These are phyloP conservation scores for Scleroderma citrinum DNA, from an alignment of 768 basidiomycete species.

Conservation along the genomic window DNA sequence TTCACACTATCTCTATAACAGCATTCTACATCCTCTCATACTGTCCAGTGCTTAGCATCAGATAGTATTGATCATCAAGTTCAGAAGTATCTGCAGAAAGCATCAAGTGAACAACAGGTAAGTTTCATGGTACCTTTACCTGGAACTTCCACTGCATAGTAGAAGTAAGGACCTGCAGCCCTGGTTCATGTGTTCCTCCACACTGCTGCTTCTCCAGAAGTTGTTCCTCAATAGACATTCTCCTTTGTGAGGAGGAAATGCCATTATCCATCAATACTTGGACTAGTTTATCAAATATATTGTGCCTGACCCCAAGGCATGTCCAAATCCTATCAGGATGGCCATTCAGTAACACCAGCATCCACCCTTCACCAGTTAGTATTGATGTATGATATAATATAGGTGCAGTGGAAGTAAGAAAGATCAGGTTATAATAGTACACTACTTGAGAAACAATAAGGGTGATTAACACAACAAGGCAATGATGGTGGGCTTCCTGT, in stretches of 20 bases:
- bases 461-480: background rate
- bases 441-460: background rate
- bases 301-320: slow-evolving; percentile 14
- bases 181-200: too few species aligned
- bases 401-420: background rate
- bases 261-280: background rate
- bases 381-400: slow-evolving; percentile 18
- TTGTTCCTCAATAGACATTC: slow-evolving; percentile 6
- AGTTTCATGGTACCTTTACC: too few species aligned
- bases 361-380: slow-evolving; percentile 18
- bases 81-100: too few species aligned
- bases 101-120: too few species aligned
- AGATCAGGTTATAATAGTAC: background rate
- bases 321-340: slow-evolving; percentile 14
- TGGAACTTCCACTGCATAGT: too few species aligned
- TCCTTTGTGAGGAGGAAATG: background rate
- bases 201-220: too few species aligned
- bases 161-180: too few species aligned
- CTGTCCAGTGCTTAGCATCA: too few species aligned
- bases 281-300: slow-evolving; percentile 16
- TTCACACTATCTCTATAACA: too few species aligned
- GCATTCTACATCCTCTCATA: too few species aligned
- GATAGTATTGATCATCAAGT: too few species aligned
- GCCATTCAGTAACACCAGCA: slow-evolving; percentile 16
- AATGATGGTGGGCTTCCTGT: background rate